Conservation (phyloP, 805 yeast species). For the Isabelozyma heimii region DNA sequence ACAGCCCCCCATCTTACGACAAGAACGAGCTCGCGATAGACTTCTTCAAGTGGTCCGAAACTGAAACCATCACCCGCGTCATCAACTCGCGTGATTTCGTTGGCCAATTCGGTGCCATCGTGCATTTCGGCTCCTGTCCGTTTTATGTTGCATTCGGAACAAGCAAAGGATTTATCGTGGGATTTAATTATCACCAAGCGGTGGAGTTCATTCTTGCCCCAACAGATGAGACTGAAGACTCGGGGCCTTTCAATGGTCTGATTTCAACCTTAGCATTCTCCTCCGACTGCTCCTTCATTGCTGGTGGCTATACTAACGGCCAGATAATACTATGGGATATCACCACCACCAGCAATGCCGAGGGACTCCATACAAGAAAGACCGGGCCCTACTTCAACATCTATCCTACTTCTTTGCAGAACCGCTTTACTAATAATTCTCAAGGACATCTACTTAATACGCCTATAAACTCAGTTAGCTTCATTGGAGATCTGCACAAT, state of each 20-base stretch:
- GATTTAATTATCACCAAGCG: conserved; percentile 69
- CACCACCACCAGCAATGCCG: conserved; percentile 24
- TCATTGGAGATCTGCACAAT: conserved; percentile 24
- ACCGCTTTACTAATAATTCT: conserved; percentile 18
- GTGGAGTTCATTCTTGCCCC: conserved; percentile 43
- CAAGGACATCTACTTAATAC: conserved; percentile 28
- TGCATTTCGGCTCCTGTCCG: conserved; percentile 21
- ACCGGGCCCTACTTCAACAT: conserved; percentile 50
- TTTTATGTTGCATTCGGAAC: conserved; percentile 66
- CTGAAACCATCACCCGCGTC: conserved; percentile 13
- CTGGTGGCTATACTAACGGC: conserved; percentile 69
- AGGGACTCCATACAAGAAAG: conserved; percentile 45
- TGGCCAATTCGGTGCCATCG: conserved; percentile 19
- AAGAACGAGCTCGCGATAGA: not conserved
- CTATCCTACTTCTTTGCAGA: conserved; percentile 20
- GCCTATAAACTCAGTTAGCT: conserved; percentile 21
- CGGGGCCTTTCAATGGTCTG: conserved; percentile 14
- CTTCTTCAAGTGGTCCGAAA: conserved; percentile 24
- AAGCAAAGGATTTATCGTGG: conserved; percentile 55
- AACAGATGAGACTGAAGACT: conserved; percentile 9
- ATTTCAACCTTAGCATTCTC: conserved; percentile 61
- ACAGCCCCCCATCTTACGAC: not conserved
- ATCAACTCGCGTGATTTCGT: conserved; percentile 21
- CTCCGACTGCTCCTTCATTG: conserved; percentile 65
- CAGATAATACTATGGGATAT: conserved; percentile 66